Base-by-base conservation (phyloP, 2,329 filamentous ascomycete genomes). In the Diplocarpon rosae region DNA sequence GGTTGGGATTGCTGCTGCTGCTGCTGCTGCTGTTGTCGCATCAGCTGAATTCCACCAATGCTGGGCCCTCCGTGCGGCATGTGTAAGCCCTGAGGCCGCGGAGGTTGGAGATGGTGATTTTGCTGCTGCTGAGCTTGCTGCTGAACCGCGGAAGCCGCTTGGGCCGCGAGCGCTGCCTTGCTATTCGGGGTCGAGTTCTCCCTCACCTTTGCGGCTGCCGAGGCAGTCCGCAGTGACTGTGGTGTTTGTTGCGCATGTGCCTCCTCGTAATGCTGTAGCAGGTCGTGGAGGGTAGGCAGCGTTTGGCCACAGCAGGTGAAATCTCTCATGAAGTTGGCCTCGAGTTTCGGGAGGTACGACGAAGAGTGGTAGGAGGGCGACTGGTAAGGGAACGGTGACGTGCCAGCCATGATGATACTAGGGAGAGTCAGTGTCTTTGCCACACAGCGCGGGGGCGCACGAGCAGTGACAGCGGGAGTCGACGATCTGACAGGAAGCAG, bases 291-390 rank as follows among this genome's bases (percentile, higher is more conserved):
- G 40, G 89, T 93, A 17, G 89, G 84, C 54, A 95, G 75, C 28
- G 83, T 90, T 58, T 86, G 77, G 58, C 88, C 88, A 66, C 92
- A 98, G 69, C 92, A 98, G 42, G 83, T 83, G 66, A 96, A 96
- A 67, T 96, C 89, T 65, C 83, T 83, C 86, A 96, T 93, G 64
- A 95, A 98, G 61, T 90, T 92, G 50, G 90, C 90, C 66, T 98
- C 92, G 61, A 95, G 79, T 65, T 95, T 95, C 9, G 89, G 90
- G 1, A 95, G 76, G 62, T 96, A 96, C 20, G 92, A 96, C 6
- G 89, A 94, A 1, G 90, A 96, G 65, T 96, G 90, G 58, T 87
- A 93, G 1, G 90, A 95, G 0, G 92, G 87, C n/a, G 89, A 94
- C 63, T 89, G 83, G 57, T 89, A 77, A 48, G 78, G 73, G 60